Base-by-base conservation (phyloP, 352 stramenopile genomes). In the Phytopythium ostracodes region DNA sequence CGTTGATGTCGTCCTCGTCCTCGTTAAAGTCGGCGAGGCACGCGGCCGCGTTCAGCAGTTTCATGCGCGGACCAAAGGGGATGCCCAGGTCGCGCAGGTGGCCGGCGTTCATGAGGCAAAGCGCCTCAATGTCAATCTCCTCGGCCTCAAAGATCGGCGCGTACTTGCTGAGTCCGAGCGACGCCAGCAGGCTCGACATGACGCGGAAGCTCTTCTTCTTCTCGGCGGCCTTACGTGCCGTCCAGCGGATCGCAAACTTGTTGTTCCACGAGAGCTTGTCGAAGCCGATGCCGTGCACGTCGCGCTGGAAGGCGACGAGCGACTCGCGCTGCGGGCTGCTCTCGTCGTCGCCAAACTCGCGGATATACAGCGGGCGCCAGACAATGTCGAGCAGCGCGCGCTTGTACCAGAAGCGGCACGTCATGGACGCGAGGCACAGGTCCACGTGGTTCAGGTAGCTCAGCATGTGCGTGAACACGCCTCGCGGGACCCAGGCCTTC, bases 171-270 rank as follows among this genome's bases (percentile, higher is more conserved):
- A 95, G 69, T 15, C 85, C 83, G 8, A 95, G 71, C 43, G 84
- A 95, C 33, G 82, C 64, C 9, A 95, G 55, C 40, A 95, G 64
- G 67, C 79, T 92, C 25, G 76, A 88, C 87, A 95, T 95, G 40
- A 93, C 84, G 53, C 87, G 46, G 56, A 95, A 95, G 66, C 84
- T 94, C 70, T 95, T 95, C 71, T 95, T 93, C 73, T 92, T 93
- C 64, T 92, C 87, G 0, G 84, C 87, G 27, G 87, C 84, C 38
- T 89, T 91, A 49, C 83, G 80, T 20, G 87, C 83, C 2, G 83
- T 87, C 83, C 81, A 94, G 55, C 87, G 87, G 52, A 95, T 86
- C 4, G 81, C 74, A 53, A 88, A 95, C 62, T 92, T 93, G 57
- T 92, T 86, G 66, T 95, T 81, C 72, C 84, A 95, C 47, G 87